Percentiles rank a stretch among this genome's conserved stretches.
phyloP scores from a whole-genome alignment of 305 asterid genomes.

The Fraxinus albicans region DNA sequence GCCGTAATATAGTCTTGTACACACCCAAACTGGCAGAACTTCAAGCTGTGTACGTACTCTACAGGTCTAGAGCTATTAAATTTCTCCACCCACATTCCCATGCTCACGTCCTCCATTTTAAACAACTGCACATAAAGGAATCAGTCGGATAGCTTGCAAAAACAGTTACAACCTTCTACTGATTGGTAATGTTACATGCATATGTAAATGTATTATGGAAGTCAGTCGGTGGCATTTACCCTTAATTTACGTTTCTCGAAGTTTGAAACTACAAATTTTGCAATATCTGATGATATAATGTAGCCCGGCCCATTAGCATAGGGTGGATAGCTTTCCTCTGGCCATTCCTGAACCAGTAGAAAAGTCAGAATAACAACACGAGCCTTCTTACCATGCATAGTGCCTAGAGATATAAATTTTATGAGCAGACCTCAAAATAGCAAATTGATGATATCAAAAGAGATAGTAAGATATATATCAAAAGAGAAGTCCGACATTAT shows the following conservation, averaged over 20 bases:
- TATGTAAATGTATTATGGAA: background rate
- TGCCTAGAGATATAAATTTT: background rate
- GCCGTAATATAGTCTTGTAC: conserved; percentile 76
- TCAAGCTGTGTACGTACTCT: conserved; percentile 82
- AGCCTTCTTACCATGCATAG: background rate
- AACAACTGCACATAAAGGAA: conserved; percentile 48
- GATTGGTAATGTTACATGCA: background rate
- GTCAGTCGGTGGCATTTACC: conserved; percentile 26
- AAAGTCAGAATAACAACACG: background rate
- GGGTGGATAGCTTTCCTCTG: conserved; percentile 83
- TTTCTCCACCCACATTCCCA: conserved; percentile 89
- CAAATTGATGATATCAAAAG: background rate
- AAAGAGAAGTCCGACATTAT: background rate
- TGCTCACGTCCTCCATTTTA: conserved; percentile 89
- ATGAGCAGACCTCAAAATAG: background rate
- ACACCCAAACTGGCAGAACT: conserved; percentile 94
- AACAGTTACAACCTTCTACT: background rate
- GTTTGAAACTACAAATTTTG: conserved; percentile 52
- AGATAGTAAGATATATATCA: background rate
- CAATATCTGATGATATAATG: conserved; percentile 72
- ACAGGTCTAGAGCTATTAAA: conserved; percentile 53
- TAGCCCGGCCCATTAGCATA: conserved; percentile 94
- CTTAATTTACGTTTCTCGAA: conserved; percentile 63
- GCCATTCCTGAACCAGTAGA: conserved; percentile 69
- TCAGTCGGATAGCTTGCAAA: background rate